These are phyloP conservation scores for Fusarium camptoceras DNA, from an alignment of 2,329 filamentous ascomycete genomes.

Conservation along the genomic window DNA sequence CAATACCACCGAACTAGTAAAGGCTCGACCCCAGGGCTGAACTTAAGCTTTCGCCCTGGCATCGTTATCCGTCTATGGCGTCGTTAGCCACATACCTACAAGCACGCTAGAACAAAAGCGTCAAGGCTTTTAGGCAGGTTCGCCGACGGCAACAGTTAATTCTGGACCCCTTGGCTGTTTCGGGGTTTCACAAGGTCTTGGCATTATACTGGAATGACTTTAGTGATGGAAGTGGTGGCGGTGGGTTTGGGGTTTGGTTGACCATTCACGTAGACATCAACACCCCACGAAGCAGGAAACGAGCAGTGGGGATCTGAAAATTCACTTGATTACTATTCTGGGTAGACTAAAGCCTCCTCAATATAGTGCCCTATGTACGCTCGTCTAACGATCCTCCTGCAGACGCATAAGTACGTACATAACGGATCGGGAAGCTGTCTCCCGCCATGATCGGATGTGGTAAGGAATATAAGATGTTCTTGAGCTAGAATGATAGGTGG, in stretches of 20 bases:
- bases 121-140: not conserved
- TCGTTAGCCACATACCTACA: slow-evolving; percentile 16
- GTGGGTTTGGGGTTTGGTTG: not conserved
- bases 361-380: not conserved
- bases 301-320: not conserved
- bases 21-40: not conserved
- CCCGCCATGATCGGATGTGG: not conserved
- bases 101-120: slow-evolving; percentile 12
- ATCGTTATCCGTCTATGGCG: not conserved
- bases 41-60: not conserved
- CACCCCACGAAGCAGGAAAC: not conserved
- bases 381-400: not conserved
- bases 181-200: not conserved
- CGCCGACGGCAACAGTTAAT: not conserved
- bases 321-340: not conserved
- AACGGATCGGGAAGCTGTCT: not conserved
- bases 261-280: not conserved
- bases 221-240: not conserved
- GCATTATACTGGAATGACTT: not conserved
- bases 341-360: not conserved
- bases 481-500: no score
- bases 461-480: not conserved
- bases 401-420: not conserved
- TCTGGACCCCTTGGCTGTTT: not conserved
- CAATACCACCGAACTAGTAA: not conserved